Evolutionary conservation across 2,329 filamentous ascomycete species (phyloP), one percentile per base, ranked within the genome.

Genomic region (Colletotrichum tanaceti): DNA sequence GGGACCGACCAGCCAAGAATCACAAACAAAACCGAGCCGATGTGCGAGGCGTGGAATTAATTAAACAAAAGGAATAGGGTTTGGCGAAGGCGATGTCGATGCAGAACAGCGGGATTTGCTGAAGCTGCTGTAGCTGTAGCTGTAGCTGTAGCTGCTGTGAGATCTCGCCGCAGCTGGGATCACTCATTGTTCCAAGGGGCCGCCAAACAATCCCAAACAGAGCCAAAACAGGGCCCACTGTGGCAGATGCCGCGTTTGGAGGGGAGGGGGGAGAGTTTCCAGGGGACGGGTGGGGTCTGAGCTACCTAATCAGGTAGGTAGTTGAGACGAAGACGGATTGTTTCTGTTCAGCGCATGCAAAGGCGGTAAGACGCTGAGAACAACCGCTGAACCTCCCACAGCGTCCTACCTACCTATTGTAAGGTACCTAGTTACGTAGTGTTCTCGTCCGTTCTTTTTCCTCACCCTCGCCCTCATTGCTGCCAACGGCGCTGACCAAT

Each of bases 161-260:
- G 38, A 50, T 46, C 43, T 39, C 41, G 44, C n/a, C 41, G 44
- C n/a, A 59, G 61, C 61, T 54, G 43, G 65, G 60, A 46, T 64
- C 28, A 9, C 28, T 32, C 28, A 32, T 32, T 32, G 28, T 32
- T 68, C 47, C 47, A 58, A 54, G 58, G 57, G 65, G 65, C n/a
- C n/a, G 50, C 53, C 66, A 69, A 61, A 68, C 62, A 68, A 39
- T 65, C 50, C 66, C 52, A 69, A 69, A 69, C 66, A 66, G 57
- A 69, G 55, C 22, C 66, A 69, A 69, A 69, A 69, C 66, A 32
- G 55, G 55, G 63, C 66, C 66, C 66, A 69, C 62, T 69, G 66
- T 69, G 65, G 65, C 65, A 68, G 65, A 68, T 68, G 38, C 62
- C 65, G 63, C 55, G 60, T 59, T 54, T 28, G 58, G 24, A 24